Evolutionary conservation across 495 filamentous ascomycete species (phyloP), one percentile per base, ranked within the genome.

Genomic region (Penicillium coffeae): DNA sequence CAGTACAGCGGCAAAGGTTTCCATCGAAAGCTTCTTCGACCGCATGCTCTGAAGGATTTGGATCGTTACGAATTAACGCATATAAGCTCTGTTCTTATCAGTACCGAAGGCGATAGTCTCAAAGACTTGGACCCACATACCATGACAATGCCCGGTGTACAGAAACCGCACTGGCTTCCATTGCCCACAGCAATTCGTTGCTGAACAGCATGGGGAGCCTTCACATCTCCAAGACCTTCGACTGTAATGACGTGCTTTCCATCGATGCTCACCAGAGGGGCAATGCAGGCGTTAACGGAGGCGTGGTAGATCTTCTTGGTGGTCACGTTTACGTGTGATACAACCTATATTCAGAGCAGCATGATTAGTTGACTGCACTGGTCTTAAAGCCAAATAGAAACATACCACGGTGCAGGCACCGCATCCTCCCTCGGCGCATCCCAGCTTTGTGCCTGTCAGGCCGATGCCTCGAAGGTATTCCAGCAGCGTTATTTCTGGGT

Each of bases 221-320:
- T 86, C 40, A 86, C 82, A 60, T 87, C 87, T 8, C 93, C 93
- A 65, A 98, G 95, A n/a, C 93, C 93, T 67, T 98, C 93, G 10
- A 98, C 83, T 7, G 93, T 98, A 56, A 98, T 91, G 52, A 98
- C 91, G 78, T 98, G 93, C 67, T 98, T 98, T 19, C 93, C 93
- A 69, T 96, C 93, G 12, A 98, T 80, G 51, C 89, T 92, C 22
- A 90, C 84, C 42, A 98, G 74, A 1, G 93, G 93, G 12, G 92
- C 92, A 25, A 98, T 77, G 63, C 93, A 98, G 35, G 93, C 93
- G 62, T 97, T 97, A 44, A 96, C 87, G 16, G 84, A 88, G 43
- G 90, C 89, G 66, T 97, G 90, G 59, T 96, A 95, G 48, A 96
- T 84, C 58, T 85, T 78, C 61, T 84, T 87, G 37, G 89, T 94